These are phyloP conservation scores for Lophiostoma macrostomum DNA, from an alignment of 495 filamentous ascomycete genomes.

Conservation along the genomic window DNA sequence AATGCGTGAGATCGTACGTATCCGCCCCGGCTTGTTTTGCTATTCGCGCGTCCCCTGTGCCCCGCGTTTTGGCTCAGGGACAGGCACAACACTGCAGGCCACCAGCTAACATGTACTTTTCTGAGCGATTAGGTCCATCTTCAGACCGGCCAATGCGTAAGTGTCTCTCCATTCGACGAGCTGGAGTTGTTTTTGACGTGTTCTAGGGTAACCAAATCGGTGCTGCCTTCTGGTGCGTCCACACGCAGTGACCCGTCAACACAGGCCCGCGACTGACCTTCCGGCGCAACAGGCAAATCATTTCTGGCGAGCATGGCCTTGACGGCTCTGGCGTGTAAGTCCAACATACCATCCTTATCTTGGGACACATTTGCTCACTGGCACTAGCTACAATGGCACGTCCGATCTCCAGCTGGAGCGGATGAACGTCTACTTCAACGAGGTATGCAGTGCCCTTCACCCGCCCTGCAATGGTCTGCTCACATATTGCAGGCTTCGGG, in stretches of 20 bases:
- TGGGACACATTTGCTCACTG: constrained; percentile 12
- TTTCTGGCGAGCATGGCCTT: constrained; percentile 98
- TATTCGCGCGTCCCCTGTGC: constrained; percentile 41
- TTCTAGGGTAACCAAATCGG: constrained; percentile 98
- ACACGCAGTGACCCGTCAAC: constrained; percentile 24
- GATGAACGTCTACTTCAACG: constrained; percentile 99
- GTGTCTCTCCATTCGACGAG: constrained; percentile 36
- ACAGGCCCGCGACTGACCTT: constrained; percentile 20
- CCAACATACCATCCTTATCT: too few species aligned
- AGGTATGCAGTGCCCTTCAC: constrained; percentile 58
- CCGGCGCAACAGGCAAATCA: constrained; percentile 68
- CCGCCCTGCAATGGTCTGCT: constrained; percentile 21
- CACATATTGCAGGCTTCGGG: constrained; percentile 64
- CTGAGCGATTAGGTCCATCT: constrained; percentile 74
- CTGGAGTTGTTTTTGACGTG: constrained; percentile 39
- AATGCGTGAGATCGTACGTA: constrained; percentile 48
- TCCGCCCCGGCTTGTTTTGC: constrained; percentile 15
- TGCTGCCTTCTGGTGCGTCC: constrained; percentile 93
- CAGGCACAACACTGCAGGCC: constrained; percentile 42
- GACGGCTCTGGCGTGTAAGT: constrained; percentile 91
- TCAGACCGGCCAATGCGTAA: constrained; percentile 97
- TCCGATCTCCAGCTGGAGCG: constrained; percentile 99
- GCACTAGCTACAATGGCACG: constrained; percentile 82
- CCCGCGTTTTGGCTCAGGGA: constrained; percentile 34
- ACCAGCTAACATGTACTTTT: constrained; percentile 41